A percentile compares a stretch with the other conserved stretches of the same genome.
These are phyloP conservation scores for Ephemerocybe angulata DNA, from an alignment of 768 basidiomycete species.

Conservation along the genomic window DNA sequence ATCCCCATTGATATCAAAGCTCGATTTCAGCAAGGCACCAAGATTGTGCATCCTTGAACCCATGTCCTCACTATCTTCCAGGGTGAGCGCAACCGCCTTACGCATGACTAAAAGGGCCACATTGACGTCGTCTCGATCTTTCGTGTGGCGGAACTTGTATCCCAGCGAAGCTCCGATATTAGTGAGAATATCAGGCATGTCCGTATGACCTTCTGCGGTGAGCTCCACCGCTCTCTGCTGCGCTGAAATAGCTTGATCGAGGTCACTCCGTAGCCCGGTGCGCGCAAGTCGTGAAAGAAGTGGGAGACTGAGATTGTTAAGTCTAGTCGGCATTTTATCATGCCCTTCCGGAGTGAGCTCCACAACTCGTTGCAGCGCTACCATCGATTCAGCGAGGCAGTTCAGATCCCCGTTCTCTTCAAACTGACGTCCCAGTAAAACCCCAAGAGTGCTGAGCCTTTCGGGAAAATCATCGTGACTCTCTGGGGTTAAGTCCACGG, in stretches of 20 bases:
- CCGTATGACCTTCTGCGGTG: neutral
- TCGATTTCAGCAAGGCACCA: neutral
- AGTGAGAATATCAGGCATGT: neutral
- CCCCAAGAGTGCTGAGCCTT: too few species aligned
- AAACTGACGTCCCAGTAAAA: too few species aligned
- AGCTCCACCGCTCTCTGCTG: neutral
- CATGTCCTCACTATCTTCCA: neutral
- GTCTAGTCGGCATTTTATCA: too few species aligned
- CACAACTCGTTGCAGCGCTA: too few species aligned
- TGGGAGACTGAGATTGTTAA: too few species aligned
- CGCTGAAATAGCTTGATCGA: neutral
- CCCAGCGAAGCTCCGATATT: neutral
- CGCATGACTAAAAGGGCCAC: neutral
- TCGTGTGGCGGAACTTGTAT: neutral
- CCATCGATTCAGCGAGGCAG: too few species aligned
- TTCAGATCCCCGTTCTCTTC: too few species aligned
- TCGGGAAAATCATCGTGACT: too few species aligned
- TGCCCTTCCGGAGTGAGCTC: too few species aligned
- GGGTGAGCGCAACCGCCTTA: neutral
- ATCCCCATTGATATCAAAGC: neutral
- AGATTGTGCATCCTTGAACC: neutral
- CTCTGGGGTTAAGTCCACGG: neutral
- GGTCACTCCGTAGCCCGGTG: neutral
- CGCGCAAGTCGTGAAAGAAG: too few species aligned
- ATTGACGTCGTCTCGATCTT: neutral